Evolutionary conservation across 1,284 basidiomycete genomes (phyloP), one percentile per base, ranked within the genome.

Genomic region (Athelia psychrophila): DNA sequence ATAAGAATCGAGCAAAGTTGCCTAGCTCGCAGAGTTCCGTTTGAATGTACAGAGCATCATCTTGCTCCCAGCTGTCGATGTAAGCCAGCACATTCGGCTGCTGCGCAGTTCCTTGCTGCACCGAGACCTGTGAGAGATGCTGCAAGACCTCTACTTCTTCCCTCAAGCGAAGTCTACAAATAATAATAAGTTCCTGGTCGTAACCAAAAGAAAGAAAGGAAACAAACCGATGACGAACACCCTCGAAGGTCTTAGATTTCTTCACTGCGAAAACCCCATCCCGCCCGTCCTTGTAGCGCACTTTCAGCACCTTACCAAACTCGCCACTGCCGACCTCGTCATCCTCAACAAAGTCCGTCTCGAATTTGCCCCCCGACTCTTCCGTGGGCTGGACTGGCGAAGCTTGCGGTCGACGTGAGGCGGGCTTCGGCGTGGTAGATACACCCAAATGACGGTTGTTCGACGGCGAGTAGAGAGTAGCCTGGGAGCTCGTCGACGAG

Each of bases 51-150:
- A 99, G 75, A 53, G 85, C 82, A 50, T 94, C 88, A 55, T 91
- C 83, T 72, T 99, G 92, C 70, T 99, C 96, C 97, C 97, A 99
- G 53, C 93, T 95, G 71, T 97, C 93, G 53, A 93, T 79, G 60
- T 97, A 95, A n/a, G 80, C 81, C 46, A 99, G 82, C 18, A 98
- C 86, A 67, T 96, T 93, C 1, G 83, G 81, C 71, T 91, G 87
- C 40, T 70, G 68, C 27, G 49, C 58, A 59, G 23, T 53, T 3
- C 59, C 61, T 18, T 66, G 60, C 38, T 9, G 38, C 38, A n/a
- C 27, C 9, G 71, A 63, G n/a, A 65, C 68, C 50, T 69, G 67
- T 2, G 84, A 84, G 20, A 99, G 80, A 62, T 93, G 87, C 56
- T 91, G 84, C 33, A 99, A 79, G 55, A 97, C 87, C 61, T 98